Conservation (phyloP, 768 basidiomycete genomes). For the Crassisporium funariophilum region DNA sequence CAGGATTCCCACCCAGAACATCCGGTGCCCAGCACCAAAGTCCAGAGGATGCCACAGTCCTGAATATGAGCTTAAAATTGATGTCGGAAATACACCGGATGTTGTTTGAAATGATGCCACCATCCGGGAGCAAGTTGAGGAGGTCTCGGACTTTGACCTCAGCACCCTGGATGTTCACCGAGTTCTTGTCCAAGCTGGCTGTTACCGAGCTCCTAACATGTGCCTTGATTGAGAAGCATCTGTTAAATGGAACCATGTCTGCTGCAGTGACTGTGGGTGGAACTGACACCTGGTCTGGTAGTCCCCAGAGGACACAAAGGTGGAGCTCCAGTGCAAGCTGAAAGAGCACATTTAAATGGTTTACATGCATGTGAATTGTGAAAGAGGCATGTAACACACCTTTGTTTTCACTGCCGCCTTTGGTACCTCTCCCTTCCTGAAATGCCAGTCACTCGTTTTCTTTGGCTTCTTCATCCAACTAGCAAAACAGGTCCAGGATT, state of each 20-base stretch:
- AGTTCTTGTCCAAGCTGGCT: background rate
- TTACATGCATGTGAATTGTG: background rate
- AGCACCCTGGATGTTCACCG: background rate
- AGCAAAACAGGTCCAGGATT: background rate
- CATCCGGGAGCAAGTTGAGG: background rate
- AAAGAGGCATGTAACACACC: slow-evolving; percentile 2
- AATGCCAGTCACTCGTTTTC: slow-evolving; percentile 13
- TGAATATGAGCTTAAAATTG: slow-evolving; percentile 7
- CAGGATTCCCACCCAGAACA: slow-evolving; percentile 9
- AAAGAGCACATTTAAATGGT: too few relatives aligned
- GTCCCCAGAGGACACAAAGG: slow-evolving; percentile 10
- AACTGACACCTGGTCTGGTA: slow-evolving; percentile 12
- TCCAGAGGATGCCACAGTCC: slow-evolving; percentile 9
- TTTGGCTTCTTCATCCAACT: slow-evolving; percentile 11
- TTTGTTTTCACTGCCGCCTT: slow-evolving; percentile 10
- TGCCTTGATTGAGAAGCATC: background rate
- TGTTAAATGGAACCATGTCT: background rate
- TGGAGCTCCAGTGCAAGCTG: slow-evolving; percentile 13
- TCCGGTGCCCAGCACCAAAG: slow-evolving; percentile 16
- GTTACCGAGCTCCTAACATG: background rate
- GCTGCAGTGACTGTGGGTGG: slow-evolving; percentile 9
- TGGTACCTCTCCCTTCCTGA: slow-evolving; percentile 9
- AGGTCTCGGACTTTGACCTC: background rate
- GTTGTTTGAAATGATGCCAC: slow-evolving; percentile 1
- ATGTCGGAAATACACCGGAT: slow-evolving; percentile 4